phyloP scores from a whole-genome alignment of 768 basidiomycete genomes.

The Pisolithus tinctorius region DNA sequence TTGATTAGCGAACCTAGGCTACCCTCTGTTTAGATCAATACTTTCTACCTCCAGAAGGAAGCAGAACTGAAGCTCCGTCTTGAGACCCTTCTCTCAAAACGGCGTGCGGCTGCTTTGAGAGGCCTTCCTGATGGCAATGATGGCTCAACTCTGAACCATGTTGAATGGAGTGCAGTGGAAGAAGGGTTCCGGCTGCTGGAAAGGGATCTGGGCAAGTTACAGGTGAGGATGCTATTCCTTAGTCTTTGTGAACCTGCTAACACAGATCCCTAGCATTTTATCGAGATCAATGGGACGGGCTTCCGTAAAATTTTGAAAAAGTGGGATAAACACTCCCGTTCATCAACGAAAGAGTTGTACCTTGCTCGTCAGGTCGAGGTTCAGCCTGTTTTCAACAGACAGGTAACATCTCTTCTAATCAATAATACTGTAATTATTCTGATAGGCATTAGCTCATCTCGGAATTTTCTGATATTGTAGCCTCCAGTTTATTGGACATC shows the following conservation, averaged over 20 bases:
- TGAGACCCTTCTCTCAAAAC: conserved; percentile 88
- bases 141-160: conserved; percentile 51
- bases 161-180: conserved; percentile 93
- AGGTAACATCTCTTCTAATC: conserved; percentile 42
- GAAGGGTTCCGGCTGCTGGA: conserved; percentile 95
- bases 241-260: conserved; percentile 10
- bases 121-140: conserved; percentile 63
- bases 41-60: conserved; percentile 96
- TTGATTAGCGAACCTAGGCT: conserved; percentile 4
- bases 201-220: conserved; percentile 89
- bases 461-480: conserved; percentile 88
- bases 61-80: conserved; percentile 89
- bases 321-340: conserved; percentile 95
- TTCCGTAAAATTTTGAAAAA: conserved; percentile 98
- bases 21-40: conserved; percentile 69
- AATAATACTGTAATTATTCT: conserved; percentile 6
- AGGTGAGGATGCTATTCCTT: conserved; percentile 45
- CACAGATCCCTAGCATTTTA: conserved; percentile 65
- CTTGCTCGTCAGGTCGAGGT: conserved; percentile 95
- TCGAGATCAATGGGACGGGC: conserved; percentile 95
- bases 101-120: conserved; percentile 73
- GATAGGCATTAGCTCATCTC: conserved; percentile 68
- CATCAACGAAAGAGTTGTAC: conserved; percentile 94
- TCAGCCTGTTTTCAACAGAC: conserved; percentile 96
- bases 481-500: conserved; percentile 73